A percentile compares a stretch with the other conserved stretches of the same genome.
Conservation (phyloP, 2,329 filamentous ascomycete genomes). For the Endoconidiophora laricicola region DNA sequence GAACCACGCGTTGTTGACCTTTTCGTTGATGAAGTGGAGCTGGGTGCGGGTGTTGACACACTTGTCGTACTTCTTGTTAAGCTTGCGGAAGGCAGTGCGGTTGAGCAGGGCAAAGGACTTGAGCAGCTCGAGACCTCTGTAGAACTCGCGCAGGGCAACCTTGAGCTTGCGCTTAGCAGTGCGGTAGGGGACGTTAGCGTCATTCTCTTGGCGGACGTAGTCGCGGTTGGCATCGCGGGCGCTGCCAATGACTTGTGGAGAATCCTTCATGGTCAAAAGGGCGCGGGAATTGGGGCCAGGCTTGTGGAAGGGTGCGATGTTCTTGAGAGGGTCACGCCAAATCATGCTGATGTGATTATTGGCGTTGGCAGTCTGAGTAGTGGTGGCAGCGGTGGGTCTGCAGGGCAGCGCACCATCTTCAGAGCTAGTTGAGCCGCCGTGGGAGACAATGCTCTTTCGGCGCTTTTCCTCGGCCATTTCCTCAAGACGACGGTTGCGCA, state of each 20-base stretch:
- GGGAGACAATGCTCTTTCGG: constrained; percentile 17
- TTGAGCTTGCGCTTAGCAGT: constrained; percentile 86
- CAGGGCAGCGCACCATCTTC: not conserved
- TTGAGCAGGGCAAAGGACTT: constrained; percentile 87
- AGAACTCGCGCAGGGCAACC: constrained; percentile 79
- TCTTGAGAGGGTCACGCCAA: constrained; percentile 38
- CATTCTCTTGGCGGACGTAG: constrained; percentile 32
- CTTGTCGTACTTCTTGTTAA: constrained; percentile 99
- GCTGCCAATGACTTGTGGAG: constrained; percentile 26
- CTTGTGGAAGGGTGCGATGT: constrained; percentile 20
- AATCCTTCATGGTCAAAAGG: constrained; percentile 35
- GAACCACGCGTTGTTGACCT: constrained; percentile 81
- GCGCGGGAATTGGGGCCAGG: constrained; percentile 45
- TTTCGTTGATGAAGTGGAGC: constrained; percentile 73
- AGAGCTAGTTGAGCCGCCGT: constrained; percentile 15
- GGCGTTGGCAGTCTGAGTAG: not conserved
- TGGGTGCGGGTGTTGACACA: constrained; percentile 61
- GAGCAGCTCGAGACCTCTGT: constrained; percentile 75
- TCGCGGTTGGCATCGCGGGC: constrained; percentile 25
- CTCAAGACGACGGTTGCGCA: constrained; percentile 66
- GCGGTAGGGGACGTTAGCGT: constrained; percentile 56
- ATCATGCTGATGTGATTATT: not conserved
- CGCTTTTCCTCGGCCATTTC: constrained; percentile 40
- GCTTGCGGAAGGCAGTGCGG: constrained; percentile 83
- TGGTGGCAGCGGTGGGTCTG: not conserved